Percentiles rank a stretch among this genome's conserved stretches.
Conservation (phyloP, 495 filamentous ascomycete genomes). For the Massariosphaeria phaeospora region DNA sequence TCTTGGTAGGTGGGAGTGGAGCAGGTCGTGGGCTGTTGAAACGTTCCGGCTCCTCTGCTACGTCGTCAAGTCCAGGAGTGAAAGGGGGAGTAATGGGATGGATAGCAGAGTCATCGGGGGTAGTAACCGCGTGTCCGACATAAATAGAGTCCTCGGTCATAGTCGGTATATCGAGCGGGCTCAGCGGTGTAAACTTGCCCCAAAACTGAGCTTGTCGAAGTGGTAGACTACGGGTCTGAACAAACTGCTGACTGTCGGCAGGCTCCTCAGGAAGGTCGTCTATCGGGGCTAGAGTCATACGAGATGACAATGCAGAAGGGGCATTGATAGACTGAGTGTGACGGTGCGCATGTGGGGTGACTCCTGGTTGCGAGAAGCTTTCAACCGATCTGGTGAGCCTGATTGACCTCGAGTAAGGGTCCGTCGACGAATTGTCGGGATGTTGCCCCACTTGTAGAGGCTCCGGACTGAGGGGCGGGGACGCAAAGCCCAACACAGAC, state of each 20-base stretch:
- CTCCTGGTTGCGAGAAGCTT: slow-evolving; percentile 34
- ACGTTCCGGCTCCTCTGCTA: slow-evolving; percentile 69
- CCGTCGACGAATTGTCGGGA: not conserved
- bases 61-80: slow-evolving; percentile 55
- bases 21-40: slow-evolving; percentile 28
- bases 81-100: slow-evolving; percentile 44
- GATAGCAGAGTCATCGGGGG: slow-evolving; percentile 49
- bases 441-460: not conserved
- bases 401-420: not conserved
- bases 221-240: too few species aligned
- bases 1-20: slow-evolving; percentile 20
- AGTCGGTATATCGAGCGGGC: slow-evolving; percentile 1
- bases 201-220: slow-evolving; percentile 18
- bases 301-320: slow-evolving; percentile 29
- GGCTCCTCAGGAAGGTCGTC: slow-evolving; percentile 25
- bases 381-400: slow-evolving; percentile 29
- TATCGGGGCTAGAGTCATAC: slow-evolving; percentile 15
- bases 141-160: slow-evolving; percentile 24
- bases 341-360: slow-evolving; percentile 26
- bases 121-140: slow-evolving; percentile 44
- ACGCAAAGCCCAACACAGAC: slow-evolving; percentile 4
- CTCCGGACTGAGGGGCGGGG: slow-evolving; percentile 20
- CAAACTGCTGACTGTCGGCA: not conserved
- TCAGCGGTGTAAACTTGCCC: slow-evolving; percentile 23
- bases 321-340: slow-evolving; percentile 24